A percentile compares a stretch with the other conserved stretches of the same genome.
Conservation (phyloP, 148 eudicot genomes). For the Fagopyrum tataricum region DNA sequence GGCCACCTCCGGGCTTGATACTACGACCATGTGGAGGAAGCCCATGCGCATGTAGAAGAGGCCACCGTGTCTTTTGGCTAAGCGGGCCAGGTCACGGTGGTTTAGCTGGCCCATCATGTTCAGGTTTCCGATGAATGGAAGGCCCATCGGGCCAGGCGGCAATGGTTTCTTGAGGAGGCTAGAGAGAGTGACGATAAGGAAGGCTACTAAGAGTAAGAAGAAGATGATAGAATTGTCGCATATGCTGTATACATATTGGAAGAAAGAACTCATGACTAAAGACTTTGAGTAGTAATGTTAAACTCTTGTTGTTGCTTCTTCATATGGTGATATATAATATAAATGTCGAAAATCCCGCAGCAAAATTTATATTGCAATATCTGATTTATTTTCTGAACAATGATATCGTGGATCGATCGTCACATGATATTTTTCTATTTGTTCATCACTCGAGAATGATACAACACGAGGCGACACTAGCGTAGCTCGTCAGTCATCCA, state of each 20-base stretch:
- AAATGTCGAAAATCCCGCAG: too few relatives aligned
- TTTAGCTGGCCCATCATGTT: slow-evolving; percentile 25
- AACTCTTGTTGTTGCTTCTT: too few relatives aligned
- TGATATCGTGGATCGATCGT: too few relatives aligned
- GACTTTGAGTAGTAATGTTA: too few relatives aligned
- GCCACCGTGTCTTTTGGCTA: slow-evolving; percentile 27
- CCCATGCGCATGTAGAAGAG: slow-evolving; percentile 28
- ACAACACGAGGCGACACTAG: too few relatives aligned
- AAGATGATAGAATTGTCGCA: neutral
- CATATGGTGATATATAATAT: too few relatives aligned
- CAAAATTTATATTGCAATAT: too few relatives aligned
- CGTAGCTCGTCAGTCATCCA: too few relatives aligned
- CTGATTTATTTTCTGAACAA: too few relatives aligned
- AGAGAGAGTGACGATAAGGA: neutral
- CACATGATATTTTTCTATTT: too few relatives aligned
- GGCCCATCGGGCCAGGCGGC: slow-evolving; percentile 29
- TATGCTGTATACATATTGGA: neutral
- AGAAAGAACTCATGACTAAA: neutral
- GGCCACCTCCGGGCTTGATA: slow-evolving; percentile 24
- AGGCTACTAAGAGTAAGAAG: slow-evolving; percentile 7
- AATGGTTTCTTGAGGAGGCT: neutral
- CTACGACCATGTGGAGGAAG: slow-evolving; percentile 23
- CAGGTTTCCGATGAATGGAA: slow-evolving; percentile 29
- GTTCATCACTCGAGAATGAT: too few relatives aligned
- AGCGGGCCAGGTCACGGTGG: slow-evolving; percentile 20